Percentiles rank a stretch among this genome's conserved stretches.
These are phyloP conservation scores for Heliosperma pusillum DNA, from an alignment of 148 eudicot genomes.

Conservation along the genomic window DNA sequence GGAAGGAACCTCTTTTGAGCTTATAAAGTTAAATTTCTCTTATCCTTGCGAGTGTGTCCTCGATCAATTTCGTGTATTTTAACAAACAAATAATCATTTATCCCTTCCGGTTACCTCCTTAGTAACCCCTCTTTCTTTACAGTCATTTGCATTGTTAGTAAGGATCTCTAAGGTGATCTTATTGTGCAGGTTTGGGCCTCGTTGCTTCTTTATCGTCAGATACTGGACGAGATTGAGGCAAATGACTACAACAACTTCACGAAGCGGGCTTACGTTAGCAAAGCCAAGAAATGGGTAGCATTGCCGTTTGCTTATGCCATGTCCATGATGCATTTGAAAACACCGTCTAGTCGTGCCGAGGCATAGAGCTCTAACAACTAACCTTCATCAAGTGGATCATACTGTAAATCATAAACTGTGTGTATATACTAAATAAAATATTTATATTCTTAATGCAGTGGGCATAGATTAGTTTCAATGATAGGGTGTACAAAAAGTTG, in stretches of 20 bases:
- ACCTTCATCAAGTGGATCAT: constrained; percentile 2
- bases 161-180: neutral
- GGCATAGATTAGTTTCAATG: constrained; percentile 22
- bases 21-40: no score
- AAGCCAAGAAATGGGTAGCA: constrained; percentile 75
- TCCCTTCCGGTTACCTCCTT: no score
- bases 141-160: neutral
- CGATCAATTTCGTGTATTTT: no score
- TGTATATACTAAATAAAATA: constrained; percentile 24
- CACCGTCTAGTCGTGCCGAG: constrained; percentile 37
- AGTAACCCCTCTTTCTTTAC: neutral
- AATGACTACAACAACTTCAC: constrained; percentile 96
- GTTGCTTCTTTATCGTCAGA: constrained; percentile 71
- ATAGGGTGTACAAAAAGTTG: neutral
- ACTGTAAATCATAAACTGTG: constrained; percentile 21
- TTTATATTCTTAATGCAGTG: constrained; percentile 19
- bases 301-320: constrained; percentile 75
- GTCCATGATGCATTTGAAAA: constrained; percentile 58
- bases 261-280: constrained; percentile 81
- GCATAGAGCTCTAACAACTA: constrained; percentile 25
- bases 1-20: no score
- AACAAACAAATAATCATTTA: no score
- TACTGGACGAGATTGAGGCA: constrained; percentile 90
- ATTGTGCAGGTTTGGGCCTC: constrained; percentile 90
- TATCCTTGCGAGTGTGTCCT: no score